phyloP scores from a whole-genome alignment of 352 stramenopile species.

The Peronosclerospora sorghi region DNA sequence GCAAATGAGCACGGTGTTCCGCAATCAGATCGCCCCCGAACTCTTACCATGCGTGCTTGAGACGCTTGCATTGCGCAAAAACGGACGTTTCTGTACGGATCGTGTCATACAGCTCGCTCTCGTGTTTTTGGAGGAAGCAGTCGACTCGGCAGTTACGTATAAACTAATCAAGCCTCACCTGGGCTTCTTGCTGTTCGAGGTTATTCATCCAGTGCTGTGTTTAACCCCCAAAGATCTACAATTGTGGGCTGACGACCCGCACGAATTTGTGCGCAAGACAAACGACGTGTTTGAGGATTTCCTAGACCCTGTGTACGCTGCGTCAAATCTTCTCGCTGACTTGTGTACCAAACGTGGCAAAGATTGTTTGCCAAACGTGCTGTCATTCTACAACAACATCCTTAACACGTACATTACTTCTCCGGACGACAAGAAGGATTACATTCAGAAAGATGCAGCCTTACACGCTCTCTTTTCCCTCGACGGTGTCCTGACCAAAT shows the following conservation, averaged over 20 bases:
- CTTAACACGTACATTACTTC: slow-evolving; percentile 81
- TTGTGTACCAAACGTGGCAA: slow-evolving; percentile 92
- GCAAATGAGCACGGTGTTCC: slow-evolving; percentile 91
- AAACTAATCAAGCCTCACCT: slow-evolving; percentile 97
- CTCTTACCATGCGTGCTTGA: slow-evolving; percentile 76
- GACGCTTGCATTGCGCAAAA: slow-evolving; percentile 88
- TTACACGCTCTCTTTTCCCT: slow-evolving; percentile 90
- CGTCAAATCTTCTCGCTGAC: slow-evolving; percentile 90
- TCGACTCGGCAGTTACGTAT: slow-evolving; percentile 94
- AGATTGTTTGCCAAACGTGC: slow-evolving; percentile 88
- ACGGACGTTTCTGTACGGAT: slow-evolving; percentile 93
- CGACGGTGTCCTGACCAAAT: slow-evolving; percentile 86
- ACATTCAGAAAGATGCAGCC: slow-evolving; percentile 94
- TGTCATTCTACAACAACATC: slow-evolving; percentile 89
- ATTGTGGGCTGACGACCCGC: slow-evolving; percentile 93
- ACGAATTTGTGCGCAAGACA: slow-evolving; percentile 96
- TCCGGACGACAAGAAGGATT: slow-evolving; percentile 77
- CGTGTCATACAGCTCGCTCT: slow-evolving; percentile 90
- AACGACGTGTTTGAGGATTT: slow-evolving; percentile 97
- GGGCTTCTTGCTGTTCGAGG: slow-evolving; percentile 94
- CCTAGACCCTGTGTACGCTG: slow-evolving; percentile 90
- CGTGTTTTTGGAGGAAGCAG: slow-evolving; percentile 89
- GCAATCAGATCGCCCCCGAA: slow-evolving; percentile 85
- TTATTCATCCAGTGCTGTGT: slow-evolving; percentile 93
- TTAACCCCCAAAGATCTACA: slow-evolving; percentile 90